Base-by-base conservation (phyloP, 306 rosid species). In the Cucurbita moschata region DNA sequence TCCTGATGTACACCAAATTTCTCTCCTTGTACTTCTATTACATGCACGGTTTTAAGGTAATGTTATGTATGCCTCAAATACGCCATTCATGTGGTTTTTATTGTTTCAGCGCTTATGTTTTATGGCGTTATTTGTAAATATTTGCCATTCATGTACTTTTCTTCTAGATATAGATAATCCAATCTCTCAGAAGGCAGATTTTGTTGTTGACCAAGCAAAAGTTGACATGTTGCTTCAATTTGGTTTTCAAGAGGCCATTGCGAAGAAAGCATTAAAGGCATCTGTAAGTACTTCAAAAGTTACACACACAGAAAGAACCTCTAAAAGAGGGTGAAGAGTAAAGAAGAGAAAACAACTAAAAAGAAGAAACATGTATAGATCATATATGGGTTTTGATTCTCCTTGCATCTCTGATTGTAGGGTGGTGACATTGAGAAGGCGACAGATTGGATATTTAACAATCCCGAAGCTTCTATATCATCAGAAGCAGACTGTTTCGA, bases 341-440 rank as follows among this genome's bases (percentile, higher is more conserved):
- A 13, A 66, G 19, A 46, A 50, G 14, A 26, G 30, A 69, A 47
- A 47, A 47, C 51, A 68, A 49, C 42, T 26, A 49, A 69, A 49
- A 49, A 19, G 52, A 68, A 68, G 73, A 49, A 69, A 70, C 56
- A 4, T 69, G 8, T 9, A 26, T 26, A 69, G 37, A 14, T 74
- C 39, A 5, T 8, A 4, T 44, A 11, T 42, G 52, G 21, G 3
- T n/a, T 15, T 19, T 12, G 13, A 59, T 39, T 68, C 23, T 53
- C 23, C 14, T 55, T 59, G 83, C 62, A n/a, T 64, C 13, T 21
- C 39, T 64, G 53, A 4, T 66, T 44, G 71, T 66, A 95, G 99
- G 92, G 89, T 51, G 93, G 90, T 77, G 96, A 95, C 83, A 88
- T 95, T 76, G 99, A 89, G 87, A 95, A 88, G 84, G 99, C 99